A percentile compares a stretch with the other conserved stretches of the same genome.
Evolutionary conservation across 2,329 filamentous ascomycete species (phyloP).

Genomic region (Hymenoscyphus fraxineus): DNA sequence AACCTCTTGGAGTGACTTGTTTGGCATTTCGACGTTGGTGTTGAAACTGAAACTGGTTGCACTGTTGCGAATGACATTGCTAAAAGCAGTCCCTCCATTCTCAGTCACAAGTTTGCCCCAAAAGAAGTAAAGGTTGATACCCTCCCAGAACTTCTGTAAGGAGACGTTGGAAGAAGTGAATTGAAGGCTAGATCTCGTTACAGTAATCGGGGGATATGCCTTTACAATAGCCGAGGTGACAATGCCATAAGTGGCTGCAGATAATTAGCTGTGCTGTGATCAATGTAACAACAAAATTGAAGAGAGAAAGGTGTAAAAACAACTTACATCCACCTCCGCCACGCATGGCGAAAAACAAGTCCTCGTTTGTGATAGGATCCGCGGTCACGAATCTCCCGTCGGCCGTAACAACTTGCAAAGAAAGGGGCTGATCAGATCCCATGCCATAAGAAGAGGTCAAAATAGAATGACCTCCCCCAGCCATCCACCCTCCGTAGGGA

Average conservation of each 20-base stretch:
- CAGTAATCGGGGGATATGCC: slow-evolving; percentile 42
- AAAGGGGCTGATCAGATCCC: slow-evolving; percentile 18
- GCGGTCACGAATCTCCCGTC: slow-evolving; percentile 16
- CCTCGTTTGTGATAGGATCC: slow-evolving; percentile 31
- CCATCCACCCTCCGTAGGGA: slow-evolving; percentile 22
- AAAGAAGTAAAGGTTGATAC: slow-evolving; percentile 47
- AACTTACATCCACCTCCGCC: slow-evolving; percentile 28
- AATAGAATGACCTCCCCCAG: slow-evolving; percentile 20
- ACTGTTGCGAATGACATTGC: slow-evolving; percentile 20
- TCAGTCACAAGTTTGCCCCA: slow-evolving; percentile 40
- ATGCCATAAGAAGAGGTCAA: slow-evolving; percentile 17
- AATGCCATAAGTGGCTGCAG: slow-evolving; percentile 14
- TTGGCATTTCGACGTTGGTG: slow-evolving; percentile 17
- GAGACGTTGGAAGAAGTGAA: slow-evolving; percentile 34
- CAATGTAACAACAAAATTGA: not conserved
- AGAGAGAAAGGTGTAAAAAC: not conserved
- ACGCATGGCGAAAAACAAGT: slow-evolving; percentile 21
- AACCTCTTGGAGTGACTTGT: not conserved
- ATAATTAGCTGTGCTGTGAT: not conserved
- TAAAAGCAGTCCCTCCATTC: slow-evolving; percentile 21
- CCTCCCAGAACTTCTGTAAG: slow-evolving; percentile 42
- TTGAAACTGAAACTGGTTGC: slow-evolving; percentile 20
- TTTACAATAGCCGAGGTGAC: slow-evolving; percentile 48
- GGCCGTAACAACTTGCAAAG: slow-evolving; percentile 19
- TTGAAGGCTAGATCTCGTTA: slow-evolving; percentile 32